phyloP scores from a whole-genome alignment of 176 grass and related monocot genomes.

The Carex littledalei region DNA sequence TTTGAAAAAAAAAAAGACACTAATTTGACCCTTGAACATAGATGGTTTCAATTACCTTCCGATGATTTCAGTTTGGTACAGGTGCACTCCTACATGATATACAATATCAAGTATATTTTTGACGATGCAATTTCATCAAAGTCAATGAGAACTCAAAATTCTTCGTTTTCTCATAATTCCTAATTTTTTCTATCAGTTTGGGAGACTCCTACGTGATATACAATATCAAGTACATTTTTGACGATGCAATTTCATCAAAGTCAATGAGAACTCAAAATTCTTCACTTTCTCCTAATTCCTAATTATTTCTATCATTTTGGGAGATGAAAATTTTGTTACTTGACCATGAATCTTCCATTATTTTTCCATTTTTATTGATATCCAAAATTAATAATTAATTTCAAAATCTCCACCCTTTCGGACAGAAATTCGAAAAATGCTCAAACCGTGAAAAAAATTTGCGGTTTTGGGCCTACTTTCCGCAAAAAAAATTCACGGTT shows the following conservation, averaged over 20 bases:
- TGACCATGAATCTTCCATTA: background rate
- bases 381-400: too few relatives aligned
- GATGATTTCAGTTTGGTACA: slow-evolving; percentile 7
- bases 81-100: background rate
- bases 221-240: background rate
- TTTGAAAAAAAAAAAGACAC: background rate
- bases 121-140: background rate
- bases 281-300: slow-evolving; percentile 5
- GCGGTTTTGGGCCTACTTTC: too few relatives aligned
- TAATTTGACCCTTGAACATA: slow-evolving; percentile 9
- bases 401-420: too few relatives aligned
- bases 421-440: too few relatives aligned
- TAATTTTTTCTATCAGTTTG: slow-evolving; percentile 14
- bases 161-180: background rate
- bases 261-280: slow-evolving; percentile 1
- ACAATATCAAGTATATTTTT: background rate
- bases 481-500: too few relatives aligned
- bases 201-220: too few relatives aligned
- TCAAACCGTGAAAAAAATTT: too few relatives aligned
- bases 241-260: background rate
- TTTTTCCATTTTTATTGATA: too few relatives aligned
- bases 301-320: slow-evolving; percentile 14
- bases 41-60: background rate
- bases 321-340: slow-evolving; percentile 7
- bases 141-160: slow-evolving; percentile 6